These are phyloP conservation scores for Trichoderma reesei DNA, from an alignment of 495 filamentous ascomycete genomes.

Conservation along the genomic window DNA sequence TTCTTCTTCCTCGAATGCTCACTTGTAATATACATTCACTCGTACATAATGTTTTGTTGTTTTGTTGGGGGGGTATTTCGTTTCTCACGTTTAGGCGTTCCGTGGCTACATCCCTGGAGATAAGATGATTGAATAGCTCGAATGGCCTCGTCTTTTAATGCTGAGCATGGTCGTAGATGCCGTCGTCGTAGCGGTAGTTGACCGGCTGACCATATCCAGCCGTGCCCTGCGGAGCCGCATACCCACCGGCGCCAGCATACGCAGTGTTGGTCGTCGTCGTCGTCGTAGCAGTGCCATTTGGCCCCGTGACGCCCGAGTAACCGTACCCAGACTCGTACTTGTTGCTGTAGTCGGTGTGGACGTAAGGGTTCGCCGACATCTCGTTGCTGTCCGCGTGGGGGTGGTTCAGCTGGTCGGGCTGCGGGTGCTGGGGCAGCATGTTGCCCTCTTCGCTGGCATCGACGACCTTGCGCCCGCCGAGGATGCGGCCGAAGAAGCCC, in stretches of 20 bases:
- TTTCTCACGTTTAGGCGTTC: background rate
- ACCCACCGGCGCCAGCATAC: constrained; percentile 8
- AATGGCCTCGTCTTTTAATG: too few relatives aligned
- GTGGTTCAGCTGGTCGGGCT: constrained; percentile 32
- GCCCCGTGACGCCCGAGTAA: constrained; percentile 8
- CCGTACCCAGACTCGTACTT: constrained; percentile 18
- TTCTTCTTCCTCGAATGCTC: too few relatives aligned
- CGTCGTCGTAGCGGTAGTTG: constrained; percentile 19
- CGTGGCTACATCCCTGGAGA: too few relatives aligned
- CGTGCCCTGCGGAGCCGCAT: background rate
- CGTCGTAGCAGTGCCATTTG: background rate
- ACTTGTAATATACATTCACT: background rate
- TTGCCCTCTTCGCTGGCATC: constrained; percentile 17
- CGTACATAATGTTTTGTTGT: background rate
- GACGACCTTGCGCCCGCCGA: constrained; percentile 9
- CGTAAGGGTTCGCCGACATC: constrained; percentile 16
- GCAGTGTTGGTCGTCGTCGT: too few relatives aligned
- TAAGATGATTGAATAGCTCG: too few relatives aligned
- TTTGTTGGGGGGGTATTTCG: background rate
- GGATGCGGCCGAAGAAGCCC: constrained; percentile 2
- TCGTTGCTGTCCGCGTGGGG: constrained; percentile 28
- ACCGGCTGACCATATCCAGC: constrained; percentile 11
- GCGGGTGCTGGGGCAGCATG: constrained; percentile 28
- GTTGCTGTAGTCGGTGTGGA: constrained; percentile 17
- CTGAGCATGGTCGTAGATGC: constrained; percentile 16